phyloP scores from a whole-genome alignment of 1,284 basidiomycete species.

The Tilletia setariae region DNA sequence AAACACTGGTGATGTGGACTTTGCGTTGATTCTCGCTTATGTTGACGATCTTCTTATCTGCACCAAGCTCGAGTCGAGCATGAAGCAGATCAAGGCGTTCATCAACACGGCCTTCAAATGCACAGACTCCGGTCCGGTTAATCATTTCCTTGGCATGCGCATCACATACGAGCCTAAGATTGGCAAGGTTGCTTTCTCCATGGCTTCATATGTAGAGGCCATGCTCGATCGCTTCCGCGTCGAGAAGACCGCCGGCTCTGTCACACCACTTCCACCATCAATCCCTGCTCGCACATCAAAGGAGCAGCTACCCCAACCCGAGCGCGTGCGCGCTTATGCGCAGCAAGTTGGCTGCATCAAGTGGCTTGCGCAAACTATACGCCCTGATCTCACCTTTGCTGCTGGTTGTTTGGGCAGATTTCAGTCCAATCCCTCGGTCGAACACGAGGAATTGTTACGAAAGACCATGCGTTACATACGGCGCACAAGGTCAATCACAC shows the following conservation, averaged over 20 bases:
- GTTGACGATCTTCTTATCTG: not conserved
- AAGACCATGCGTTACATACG: not conserved
- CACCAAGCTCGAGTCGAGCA: not conserved
- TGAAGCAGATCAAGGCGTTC: not conserved
- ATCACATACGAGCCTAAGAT: no score
- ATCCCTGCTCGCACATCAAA: not conserved
- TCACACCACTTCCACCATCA: not conserved
- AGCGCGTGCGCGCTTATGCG: no score
- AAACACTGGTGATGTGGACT: not conserved
- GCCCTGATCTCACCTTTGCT: not conserved
- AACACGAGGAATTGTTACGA: not conserved
- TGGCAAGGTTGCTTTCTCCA: not conserved
- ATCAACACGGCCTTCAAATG: not conserved
- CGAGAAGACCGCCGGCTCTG: not conserved
- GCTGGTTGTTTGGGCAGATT: not conserved
- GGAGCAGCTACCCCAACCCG: not conserved
- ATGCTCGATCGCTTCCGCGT: not conserved
- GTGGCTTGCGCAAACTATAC: not conserved
- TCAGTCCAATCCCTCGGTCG: not conserved
- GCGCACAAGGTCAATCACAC: not conserved
- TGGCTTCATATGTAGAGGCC: not conserved
- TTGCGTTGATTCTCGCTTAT: not conserved
- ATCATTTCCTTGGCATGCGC: constrained; percentile 2
- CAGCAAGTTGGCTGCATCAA: not conserved
- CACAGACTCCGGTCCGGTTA: not conserved